Evolutionary conservation across 805 yeast genomes (phyloP).

Genomic region (Wickerhamomyces bovis): DNA sequence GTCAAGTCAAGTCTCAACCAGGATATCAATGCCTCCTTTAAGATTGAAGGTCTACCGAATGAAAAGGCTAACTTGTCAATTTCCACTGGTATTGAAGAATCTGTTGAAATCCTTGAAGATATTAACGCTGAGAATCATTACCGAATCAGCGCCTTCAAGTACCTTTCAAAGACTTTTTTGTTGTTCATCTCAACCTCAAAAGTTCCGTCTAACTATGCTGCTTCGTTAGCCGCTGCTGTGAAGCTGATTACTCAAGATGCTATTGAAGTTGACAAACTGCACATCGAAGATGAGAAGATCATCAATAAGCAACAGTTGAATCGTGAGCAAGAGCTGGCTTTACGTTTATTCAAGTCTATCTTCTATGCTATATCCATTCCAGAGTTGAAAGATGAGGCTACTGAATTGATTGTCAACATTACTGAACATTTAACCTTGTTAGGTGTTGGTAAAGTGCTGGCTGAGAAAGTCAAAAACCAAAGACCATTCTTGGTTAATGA

Average conservation of each 20-base stretch:
- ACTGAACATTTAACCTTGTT: conserved; percentile 76
- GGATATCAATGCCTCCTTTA: conserved; percentile 62
- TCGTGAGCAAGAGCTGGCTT: conserved; percentile 59
- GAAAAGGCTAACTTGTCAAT: conserved; percentile 64
- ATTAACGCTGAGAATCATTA: conserved; percentile 52
- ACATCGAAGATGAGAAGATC: conserved; percentile 35
- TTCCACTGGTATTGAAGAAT: conserved; percentile 78
- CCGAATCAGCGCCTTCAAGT: conserved; percentile 70
- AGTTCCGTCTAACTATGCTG: conserved; percentile 34
- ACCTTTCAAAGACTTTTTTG: conserved; percentile 58
- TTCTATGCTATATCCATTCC: conserved; percentile 74
- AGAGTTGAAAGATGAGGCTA: conserved; percentile 66
- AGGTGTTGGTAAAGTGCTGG: conserved; percentile 67
- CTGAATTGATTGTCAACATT: conserved; percentile 51
- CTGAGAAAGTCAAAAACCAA: conserved; percentile 60
- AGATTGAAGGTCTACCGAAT: conserved; percentile 57
- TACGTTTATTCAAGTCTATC: conserved; percentile 59
- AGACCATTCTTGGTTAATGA: conserved; percentile 70
- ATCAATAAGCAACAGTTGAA: conserved; percentile 45
- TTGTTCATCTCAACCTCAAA: conserved; percentile 48
- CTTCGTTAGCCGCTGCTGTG: conserved; percentile 45
- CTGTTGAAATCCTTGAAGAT: conserved; percentile 69
- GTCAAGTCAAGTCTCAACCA: conserved; percentile 52
- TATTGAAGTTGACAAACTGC: conserved; percentile 23
- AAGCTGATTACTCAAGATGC: conserved; percentile 33